Evolutionary conservation across 768 basidiomycete genomes (phyloP).

Genomic region (Auricularia sp.): DNA sequence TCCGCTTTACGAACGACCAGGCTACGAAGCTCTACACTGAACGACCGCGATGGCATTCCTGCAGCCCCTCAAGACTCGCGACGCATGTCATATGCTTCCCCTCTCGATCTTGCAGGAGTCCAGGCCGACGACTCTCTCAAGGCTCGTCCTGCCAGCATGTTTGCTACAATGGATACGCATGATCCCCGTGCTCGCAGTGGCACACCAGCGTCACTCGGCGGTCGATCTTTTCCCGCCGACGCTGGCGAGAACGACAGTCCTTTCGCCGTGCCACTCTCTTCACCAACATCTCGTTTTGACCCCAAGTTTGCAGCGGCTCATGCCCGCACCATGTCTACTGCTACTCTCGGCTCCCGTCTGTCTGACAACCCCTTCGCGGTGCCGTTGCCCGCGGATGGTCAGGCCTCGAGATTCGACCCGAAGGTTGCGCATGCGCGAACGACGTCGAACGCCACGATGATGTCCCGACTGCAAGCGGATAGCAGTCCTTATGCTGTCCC

Average conservation of each 20-base stretch:
- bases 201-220: not conserved
- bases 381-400: conserved; percentile 48
- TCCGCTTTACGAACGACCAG: not conserved
- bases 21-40: not conserved
- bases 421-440: conserved; percentile 55
- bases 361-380: conserved; percentile 58
- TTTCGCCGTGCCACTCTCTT: conserved; percentile 29
- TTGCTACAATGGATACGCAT: conserved; percentile 6
- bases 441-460: conserved; percentile 34
- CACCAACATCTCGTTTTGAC: conserved; percentile 34
- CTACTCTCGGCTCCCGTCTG: conserved; percentile 35
- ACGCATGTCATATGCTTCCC: not conserved
- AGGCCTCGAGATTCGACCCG: conserved; percentile 73
- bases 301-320: conserved; percentile 25
- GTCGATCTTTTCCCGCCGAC: not conserved
- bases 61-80: not conserved
- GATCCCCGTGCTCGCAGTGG: conserved; percentile 3
- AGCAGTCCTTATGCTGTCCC: conserved; percentile 1
- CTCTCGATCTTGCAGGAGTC: not conserved
- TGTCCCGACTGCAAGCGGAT: conserved; percentile 3
- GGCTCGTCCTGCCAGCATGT: not conserved
- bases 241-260: conserved; percentile 16
- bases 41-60: not conserved
- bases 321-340: conserved; percentile 35
- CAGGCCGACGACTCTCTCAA: not conserved